Evolutionary conservation across 108 stramenopile genomes (phyloP).

Genomic region (Cyclotella kingstonii): DNA sequence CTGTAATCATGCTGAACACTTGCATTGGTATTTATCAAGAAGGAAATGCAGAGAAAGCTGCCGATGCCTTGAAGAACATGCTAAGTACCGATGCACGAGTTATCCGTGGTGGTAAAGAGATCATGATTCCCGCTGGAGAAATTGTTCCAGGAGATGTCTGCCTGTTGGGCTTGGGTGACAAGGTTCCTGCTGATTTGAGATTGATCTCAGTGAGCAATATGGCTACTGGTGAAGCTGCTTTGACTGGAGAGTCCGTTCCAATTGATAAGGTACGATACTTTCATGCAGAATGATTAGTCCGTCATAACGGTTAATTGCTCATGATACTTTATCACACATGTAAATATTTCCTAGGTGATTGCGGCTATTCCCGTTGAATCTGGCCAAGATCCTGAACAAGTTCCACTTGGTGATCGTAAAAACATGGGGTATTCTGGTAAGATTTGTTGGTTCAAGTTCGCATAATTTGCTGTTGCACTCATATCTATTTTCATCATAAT

Average conservation of each 20-base stretch:
- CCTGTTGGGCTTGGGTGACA: conserved; percentile 71
- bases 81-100: conserved; percentile 70
- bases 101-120: conserved; percentile 62
- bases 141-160: conserved; percentile 81
- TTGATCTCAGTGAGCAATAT: conserved; percentile 73
- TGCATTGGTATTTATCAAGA: conserved; percentile 83
- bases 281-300: too few relatives aligned
- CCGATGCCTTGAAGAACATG: conserved; percentile 82
- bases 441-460: neutral
- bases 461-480: conserved; percentile 5
- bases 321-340: too few relatives aligned
- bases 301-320: too few relatives aligned
- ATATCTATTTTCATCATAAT: conserved; percentile 41
- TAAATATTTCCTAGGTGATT: neutral
- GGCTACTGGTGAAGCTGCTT: conserved; percentile 78
- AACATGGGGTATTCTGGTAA: conserved; percentile 78
- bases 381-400: conserved; percentile 46
- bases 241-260: conserved; percentile 93
- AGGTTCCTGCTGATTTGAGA: conserved; percentile 89
- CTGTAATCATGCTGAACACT: conserved; percentile 73
- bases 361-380: conserved; percentile 44
- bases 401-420: conserved; percentile 80
- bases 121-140: conserved; percentile 60
- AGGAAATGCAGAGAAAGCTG: conserved; percentile 76
- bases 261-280: conserved; percentile 83